Evolutionary conservation across 2,329 filamentous ascomycete species (phyloP).

Genomic region (Malbranchea cinnamomea): DNA sequence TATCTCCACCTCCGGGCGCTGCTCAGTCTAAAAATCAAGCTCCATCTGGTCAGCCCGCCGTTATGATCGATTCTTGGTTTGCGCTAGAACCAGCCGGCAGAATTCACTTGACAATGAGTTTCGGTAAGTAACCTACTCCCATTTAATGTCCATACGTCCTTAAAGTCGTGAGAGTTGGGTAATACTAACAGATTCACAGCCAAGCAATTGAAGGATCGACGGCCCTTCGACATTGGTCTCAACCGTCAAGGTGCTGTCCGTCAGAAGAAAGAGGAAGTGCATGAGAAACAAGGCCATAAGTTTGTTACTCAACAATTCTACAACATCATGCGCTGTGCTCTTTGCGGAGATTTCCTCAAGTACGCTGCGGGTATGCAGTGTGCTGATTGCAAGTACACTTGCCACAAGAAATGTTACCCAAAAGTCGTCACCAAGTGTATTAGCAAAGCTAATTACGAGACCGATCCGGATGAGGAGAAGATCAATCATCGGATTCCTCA

Average conservation of each 20-base stretch:
- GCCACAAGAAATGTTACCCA: constrained; percentile 90
- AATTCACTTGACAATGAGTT: constrained; percentile 81
- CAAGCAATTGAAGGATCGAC: constrained; percentile 74
- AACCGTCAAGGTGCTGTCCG: constrained; percentile 91
- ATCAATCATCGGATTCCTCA: constrained; percentile 99
- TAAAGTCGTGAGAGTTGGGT: neutral
- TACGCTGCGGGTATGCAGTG: constrained; percentile 99
- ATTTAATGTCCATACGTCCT: constrained; percentile 1
- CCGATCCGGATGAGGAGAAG: constrained; percentile 96
- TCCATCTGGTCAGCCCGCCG: constrained; percentile 10
- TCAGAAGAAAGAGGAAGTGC: constrained; percentile 93
- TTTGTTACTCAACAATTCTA: constrained; percentile 98
- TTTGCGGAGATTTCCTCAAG: constrained; percentile 96
- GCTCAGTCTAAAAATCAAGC: constrained; percentile 14
- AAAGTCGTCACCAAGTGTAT: constrained; percentile 99
- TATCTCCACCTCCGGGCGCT: constrained; percentile 13
- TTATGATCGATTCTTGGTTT: constrained; percentile 81
- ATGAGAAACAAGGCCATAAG: constrained; percentile 98
- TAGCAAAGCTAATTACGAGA: constrained; percentile 97
- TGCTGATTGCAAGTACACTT: constrained; percentile 98
- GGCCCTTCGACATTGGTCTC: constrained; percentile 74
- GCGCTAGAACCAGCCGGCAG: constrained; percentile 87
- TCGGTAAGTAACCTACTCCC: constrained; percentile 35
- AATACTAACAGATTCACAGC: constrained; percentile 28
- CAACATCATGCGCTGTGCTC: constrained; percentile 98